Evolutionary conservation across 148 eudicot species (phyloP).

Genomic region (Nepenthes mirabilis): DNA sequence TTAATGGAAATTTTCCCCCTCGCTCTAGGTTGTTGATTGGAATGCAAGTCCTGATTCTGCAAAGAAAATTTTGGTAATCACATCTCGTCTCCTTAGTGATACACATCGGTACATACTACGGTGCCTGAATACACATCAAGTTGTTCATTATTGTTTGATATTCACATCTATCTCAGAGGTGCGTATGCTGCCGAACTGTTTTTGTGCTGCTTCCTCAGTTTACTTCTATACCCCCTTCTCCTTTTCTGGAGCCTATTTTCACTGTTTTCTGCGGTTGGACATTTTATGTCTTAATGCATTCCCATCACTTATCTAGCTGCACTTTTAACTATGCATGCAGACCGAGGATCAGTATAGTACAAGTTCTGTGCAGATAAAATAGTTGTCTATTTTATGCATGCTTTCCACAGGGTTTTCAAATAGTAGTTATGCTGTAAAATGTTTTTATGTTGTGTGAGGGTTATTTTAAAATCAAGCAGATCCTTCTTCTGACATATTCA

Average conservation of each 20-base stretch:
- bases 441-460: too few species aligned
- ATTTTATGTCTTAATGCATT: too few species aligned
- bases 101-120: slow-evolving; percentile 83
- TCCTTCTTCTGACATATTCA: too few species aligned
- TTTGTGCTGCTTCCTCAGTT: not conserved
- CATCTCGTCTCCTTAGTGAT: slow-evolving; percentile 81
- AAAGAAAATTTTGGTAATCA: slow-evolving; percentile 59
- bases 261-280: too few species aligned
- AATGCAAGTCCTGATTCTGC: slow-evolving; percentile 31
- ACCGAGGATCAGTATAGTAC: too few species aligned
- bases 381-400: too few species aligned
- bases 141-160: slow-evolving; percentile 42
- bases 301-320: too few species aligned
- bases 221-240: not conserved
- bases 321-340: too few species aligned
- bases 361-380: too few species aligned
- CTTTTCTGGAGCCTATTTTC: not conserved
- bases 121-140: slow-evolving; percentile 60
- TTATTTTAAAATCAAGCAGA: too few species aligned
- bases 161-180: slow-evolving; percentile 96
- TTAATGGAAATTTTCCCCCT: not conserved
- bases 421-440: too few species aligned
- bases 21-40: slow-evolving; percentile 58
- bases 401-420: too few species aligned
- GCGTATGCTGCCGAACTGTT: slow-evolving; percentile 5